Base-by-base conservation (phyloP, 345 rosid genomes). In the Rubroshorea leprosula region DNA sequence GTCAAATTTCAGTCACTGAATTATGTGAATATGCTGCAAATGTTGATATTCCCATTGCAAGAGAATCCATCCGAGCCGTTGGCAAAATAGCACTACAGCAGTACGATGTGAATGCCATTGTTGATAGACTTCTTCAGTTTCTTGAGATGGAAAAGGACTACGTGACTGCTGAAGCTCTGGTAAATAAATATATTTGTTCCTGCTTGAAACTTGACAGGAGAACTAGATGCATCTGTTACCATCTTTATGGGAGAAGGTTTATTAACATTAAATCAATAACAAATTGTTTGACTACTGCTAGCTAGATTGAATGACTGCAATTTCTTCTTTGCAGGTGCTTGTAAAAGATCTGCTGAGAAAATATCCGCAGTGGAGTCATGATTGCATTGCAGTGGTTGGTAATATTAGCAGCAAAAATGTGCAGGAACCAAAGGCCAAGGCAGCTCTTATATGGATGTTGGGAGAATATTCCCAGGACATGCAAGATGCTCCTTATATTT, bases 111-210 rank as follows among this genome's bases (percentile, higher is more conserved):
- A 93, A 93, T 80, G 99, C 99, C 13, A 93, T 89, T 72, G 99
- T 93, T 54, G 99, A 93, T 76, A 93, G 99, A 80, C 96, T 93
- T 71, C 97, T 93, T 74, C 99, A 93, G 61, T 93, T 93, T 78
- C 78, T 89, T 67, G 99, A 93, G 80, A 93, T 93, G 99, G 99
- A 93, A 71, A 93, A 93, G 80, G 99, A 93, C 81, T 86, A 85
- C 55, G 99, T 93, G 63, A 89, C 96, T 35, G 99, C 99, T 60
- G 99, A 93, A 79, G 86, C 97, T 64, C 71, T 93, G 90, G 99
- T 93, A 78, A 71, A 55, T 56, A 29, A 63, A 61, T 23, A 10
- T 55, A 39, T 23, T 18, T 55, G 25, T 64, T 8, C 50, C 14
- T 60, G 50, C 43, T 45, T 27, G 54, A 55, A 21, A 11, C 16